Evolutionary conservation across 768 basidiomycete species (phyloP), one percentile per base, ranked within the genome.

Genomic region (Piloderma croceum): DNA sequence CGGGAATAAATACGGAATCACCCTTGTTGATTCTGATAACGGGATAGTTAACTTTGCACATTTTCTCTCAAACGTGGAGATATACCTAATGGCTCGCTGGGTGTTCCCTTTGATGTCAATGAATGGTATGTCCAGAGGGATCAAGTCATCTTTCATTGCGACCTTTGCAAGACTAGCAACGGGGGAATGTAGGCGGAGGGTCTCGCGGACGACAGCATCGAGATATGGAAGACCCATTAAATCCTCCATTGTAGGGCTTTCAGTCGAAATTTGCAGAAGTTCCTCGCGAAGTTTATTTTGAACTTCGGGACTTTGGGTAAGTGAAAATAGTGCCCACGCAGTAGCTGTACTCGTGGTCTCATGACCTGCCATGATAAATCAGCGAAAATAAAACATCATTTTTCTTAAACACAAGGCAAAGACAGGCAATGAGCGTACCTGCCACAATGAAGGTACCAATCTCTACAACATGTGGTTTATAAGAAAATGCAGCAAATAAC

Each of bases 391-490:
- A 17, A 12, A n/a, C n/a, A n/a, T n/a, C n/a, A n/a, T n/a, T n/a
- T n/a, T n/a, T n/a, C 50, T 55, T 20, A 29, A 6, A 10, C 31
- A 17, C 7, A 17, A 1, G 12, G 33, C 7, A 20, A n/a, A 13
- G 9, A 23, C 15, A 9, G 9, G 15, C 11, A 19, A 31, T 31
- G 5, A 12, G 13, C 12, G 21, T n/a, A 3, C 79, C 79, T 1
- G 79, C 77, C 2, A 76, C 63, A 9, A 81, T 50, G 56, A 80
- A 78, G 0, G 79, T 81, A 1, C 76, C 74, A 0, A 79, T 70
- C 68, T 81, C 79, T 79, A 48, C 31, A 3, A 33, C 17, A n/a
- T n/a, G n/a, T n/a, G n/a, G n/a, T n/a, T n/a, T n/a, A n/a, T n/a
- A n/a, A n/a, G n/a, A n/a, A n/a, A n/a, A n/a, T n/a, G n/a, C n/a